phyloP scores from a whole-genome alignment of 2,329 filamentous ascomycete genomes.

The Cladophialophora immunda region DNA sequence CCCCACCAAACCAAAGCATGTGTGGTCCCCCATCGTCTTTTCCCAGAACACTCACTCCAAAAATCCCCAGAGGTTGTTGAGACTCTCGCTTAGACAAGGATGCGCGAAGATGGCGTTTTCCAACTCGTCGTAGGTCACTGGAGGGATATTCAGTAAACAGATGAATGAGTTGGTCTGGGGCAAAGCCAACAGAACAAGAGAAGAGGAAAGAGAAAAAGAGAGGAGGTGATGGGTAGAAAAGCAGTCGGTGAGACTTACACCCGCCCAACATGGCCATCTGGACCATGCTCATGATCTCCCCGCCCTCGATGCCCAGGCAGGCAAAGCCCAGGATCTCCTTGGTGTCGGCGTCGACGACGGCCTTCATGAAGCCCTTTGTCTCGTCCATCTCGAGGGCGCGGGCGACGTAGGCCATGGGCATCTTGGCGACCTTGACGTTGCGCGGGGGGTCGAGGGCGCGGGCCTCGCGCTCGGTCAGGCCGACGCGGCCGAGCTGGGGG shows the following conservation, averaged over 20 bases:
- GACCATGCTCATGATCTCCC: slow-evolving; percentile 63
- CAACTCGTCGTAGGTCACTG: slow-evolving; percentile 55
- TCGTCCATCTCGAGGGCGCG: slow-evolving; percentile 62
- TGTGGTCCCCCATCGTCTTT: neutral
- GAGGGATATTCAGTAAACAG: neutral
- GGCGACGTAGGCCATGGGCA: slow-evolving; percentile 63
- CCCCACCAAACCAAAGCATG: no score
- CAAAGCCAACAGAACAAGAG: no score
- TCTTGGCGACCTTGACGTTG: slow-evolving; percentile 55
- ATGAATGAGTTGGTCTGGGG: no score
- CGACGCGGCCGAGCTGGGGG: slow-evolving; percentile 63
- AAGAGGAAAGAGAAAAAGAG: neutral
- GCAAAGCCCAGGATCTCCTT: slow-evolving; percentile 63
- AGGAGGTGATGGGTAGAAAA: neutral
- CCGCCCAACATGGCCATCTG: slow-evolving; percentile 63
- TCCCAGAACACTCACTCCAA: slow-evolving; percentile 40
- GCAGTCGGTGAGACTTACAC: slow-evolving; percentile 2
- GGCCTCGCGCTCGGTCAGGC: slow-evolving; percentile 56
- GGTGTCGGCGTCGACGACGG: slow-evolving; percentile 57
- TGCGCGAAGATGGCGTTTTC: slow-evolving; percentile 61
- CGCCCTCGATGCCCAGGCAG: slow-evolving; percentile 61
- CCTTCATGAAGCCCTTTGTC: slow-evolving; percentile 63
- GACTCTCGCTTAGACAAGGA: slow-evolving; percentile 60
- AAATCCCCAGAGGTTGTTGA: slow-evolving; percentile 61
- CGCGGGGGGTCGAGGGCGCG: slow-evolving; percentile 23